A percentile compares a stretch with the other conserved stretches of the same genome.
These are phyloP conservation scores for Xylaria sp. DNA, from an alignment of 2,329 filamentous ascomycete genomes.

Conservation along the genomic window DNA sequence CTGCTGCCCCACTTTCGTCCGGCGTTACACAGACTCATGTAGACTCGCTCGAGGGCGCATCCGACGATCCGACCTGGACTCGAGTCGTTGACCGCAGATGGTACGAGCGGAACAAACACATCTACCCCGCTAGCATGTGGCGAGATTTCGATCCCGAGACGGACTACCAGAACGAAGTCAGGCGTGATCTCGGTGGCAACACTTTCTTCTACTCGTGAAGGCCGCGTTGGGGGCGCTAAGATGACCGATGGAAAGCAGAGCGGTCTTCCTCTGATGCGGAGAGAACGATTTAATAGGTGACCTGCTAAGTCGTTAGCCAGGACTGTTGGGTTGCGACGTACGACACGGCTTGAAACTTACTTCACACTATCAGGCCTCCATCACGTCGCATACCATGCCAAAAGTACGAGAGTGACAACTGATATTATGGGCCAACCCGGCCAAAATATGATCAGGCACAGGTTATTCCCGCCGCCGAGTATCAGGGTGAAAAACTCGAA, in stretches of 20 bases:
- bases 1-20: slow-evolving; percentile 50
- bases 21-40: slow-evolving; percentile 58
- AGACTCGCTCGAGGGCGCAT: slow-evolving; percentile 74
- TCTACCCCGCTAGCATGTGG: slow-evolving; percentile 96
- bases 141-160: slow-evolving; percentile 92
- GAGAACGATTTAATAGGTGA: neutral
- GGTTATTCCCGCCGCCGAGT: slow-evolving; percentile 60
- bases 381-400: slow-evolving; percentile 50
- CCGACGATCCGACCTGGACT: slow-evolving; percentile 81
- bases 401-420: slow-evolving; percentile 50
- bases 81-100: slow-evolving; percentile 96
- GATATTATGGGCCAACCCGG: slow-evolving; percentile 65
- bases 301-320: neutral
- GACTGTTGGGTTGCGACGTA: neutral
- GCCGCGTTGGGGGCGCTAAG: neutral
- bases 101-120: slow-evolving; percentile 98
- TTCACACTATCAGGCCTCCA: neutral
- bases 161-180: slow-evolving; percentile 80
- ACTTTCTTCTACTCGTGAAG: slow-evolving; percentile 82
- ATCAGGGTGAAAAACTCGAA: slow-evolving; percentile 64
- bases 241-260: neutral
- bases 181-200: slow-evolving; percentile 89
- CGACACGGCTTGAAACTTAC: neutral
- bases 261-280: neutral
- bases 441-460: slow-evolving; percentile 66